Evolutionary conservation across 805 yeast species (phyloP), one percentile per base, ranked within the genome.

Genomic region (Candida loeiensis): DNA sequence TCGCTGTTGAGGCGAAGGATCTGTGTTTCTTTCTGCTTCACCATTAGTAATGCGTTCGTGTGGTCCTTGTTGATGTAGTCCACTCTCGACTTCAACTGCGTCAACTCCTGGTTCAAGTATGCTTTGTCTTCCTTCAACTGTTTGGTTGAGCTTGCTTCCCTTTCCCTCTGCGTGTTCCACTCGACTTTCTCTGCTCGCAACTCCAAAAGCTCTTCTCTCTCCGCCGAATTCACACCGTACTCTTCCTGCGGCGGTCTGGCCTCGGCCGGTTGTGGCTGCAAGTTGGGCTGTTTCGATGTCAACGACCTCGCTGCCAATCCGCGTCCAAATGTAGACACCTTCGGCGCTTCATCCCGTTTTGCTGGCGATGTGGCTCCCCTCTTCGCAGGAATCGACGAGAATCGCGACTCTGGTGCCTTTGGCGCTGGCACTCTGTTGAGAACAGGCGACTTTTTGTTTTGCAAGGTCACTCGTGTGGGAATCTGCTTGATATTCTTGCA

Each of bases 301-400:
- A 73, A 55, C 11, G 76, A 64, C 45, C 77, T 61, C 2, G 71
- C 72, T 0, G 77, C 65, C 20, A 72, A 54, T 2, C 74, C 61
- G 31, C 69, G 63, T n/a, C 64, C 61, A 37, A 43, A 47, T 15
- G 59, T 18, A 27, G 66, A 53, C 4, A 54, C 51, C 40, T 60
- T 68, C 13, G 54, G 46, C 2, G 40, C 33, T 48, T 57, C 47
- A 49, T 71, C 56, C 29, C 73, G 58, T 50, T 79, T 82, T 25
- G 79, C 70, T 1, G 91, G 91, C 0, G 90, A 83, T 0, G 85
- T 68, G 0, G 91, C 85, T 0, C 75, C 73, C 45, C 93, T 68
- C 50, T 84, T 84, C 2, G 83, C 69, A 3, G 90, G 90, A 14
- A 82, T 63, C 2, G 63, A 56, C 36, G 36, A 44, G 39, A 39